Conservation (phyloP, 345 rosid species). For the Euphorbia peplus region DNA sequence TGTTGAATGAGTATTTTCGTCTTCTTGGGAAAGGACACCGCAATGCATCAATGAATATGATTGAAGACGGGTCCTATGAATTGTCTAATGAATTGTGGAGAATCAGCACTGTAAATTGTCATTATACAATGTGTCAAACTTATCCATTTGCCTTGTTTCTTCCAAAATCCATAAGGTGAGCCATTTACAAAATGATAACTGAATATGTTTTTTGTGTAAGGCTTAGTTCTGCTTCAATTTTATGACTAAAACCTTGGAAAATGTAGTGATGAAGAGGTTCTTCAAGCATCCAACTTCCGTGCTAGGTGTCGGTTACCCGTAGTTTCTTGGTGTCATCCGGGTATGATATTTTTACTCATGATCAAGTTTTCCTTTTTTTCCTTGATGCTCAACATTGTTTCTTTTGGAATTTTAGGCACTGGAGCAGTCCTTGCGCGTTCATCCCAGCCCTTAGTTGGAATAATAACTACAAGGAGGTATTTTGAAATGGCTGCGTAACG, state of each 20-base stretch:
- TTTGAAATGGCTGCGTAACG: slow-evolving; percentile 17
- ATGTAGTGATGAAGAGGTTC: slow-evolving; percentile 76
- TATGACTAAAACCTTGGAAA: slow-evolving; percentile 20
- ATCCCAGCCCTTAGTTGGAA: slow-evolving; percentile 95
- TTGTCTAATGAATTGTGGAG: slow-evolving; percentile 85
- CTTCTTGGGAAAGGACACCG: slow-evolving; percentile 63
- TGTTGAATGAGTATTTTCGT: slow-evolving; percentile 91
- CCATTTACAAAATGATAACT: not conserved
- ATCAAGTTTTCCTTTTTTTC: slow-evolving; percentile 1
- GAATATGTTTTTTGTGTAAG: not conserved
- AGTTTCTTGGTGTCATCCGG: slow-evolving; percentile 92
- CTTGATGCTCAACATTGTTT: slow-evolving; percentile 22
- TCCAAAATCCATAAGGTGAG: slow-evolving; percentile 80
- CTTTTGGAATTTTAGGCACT: slow-evolving; percentile 41
- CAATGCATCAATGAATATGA: slow-evolving; percentile 63
- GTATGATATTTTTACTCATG: slow-evolving; percentile 37
- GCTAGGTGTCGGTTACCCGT: slow-evolving; percentile 86
- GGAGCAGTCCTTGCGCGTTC: slow-evolving; percentile 99
- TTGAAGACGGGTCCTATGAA: slow-evolving; percentile 61
- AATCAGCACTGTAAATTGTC: slow-evolving; percentile 65
- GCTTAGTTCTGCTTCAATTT: slow-evolving; percentile 6
- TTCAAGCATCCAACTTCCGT: slow-evolving; percentile 86
- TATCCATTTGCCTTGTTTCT: slow-evolving; percentile 90
- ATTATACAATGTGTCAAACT: slow-evolving; percentile 66
- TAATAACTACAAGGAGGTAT: slow-evolving; percentile 96